Base-by-base conservation (phyloP, 106 monocot genomes). In the Phalaenopsis aphrodite region DNA sequence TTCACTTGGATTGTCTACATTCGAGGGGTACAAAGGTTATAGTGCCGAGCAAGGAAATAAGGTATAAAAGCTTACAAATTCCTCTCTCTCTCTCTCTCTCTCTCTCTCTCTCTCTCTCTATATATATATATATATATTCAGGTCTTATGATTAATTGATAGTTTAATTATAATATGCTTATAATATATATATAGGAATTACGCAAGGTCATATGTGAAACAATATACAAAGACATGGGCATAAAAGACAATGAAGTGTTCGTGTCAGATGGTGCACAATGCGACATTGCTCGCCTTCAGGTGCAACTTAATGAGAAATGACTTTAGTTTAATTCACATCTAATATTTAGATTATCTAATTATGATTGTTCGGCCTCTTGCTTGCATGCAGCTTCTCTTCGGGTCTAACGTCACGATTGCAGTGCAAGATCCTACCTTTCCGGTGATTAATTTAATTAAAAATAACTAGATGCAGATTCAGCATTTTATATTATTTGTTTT, bases 371-470 rank as follows among this genome's bases (percentile, higher is more conserved):
- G 30, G 30, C 5, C 36, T 57, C 11, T 21, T 77, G 19, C 21
- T 10, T 52, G 52, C 2, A 52, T 65, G 64, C 5, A 97, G 97
- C 47, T 92, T 82, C 47, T 97, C 77, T 82, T 97, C 41, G 97
- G 97, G 66, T 89, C 94, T 3, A 84, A 86, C 12, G 79, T 92
- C 61, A 87, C 94, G 55, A 85, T 97, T 7, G 92, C 97, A 0
- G 92, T 94, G 61, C 97, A 94, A 79, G 97, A 97, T 36, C 97
- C 97, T 5, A 89, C 97, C 0, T 97, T 94, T 80, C 97, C 97
- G 83, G 96, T 96, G 57, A 84, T 52, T 3, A 38, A 73, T 16
- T 14, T 24, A 69, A 69, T 30, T 24, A 0, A 69, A 8, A 69
- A 8, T 65, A 19, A 65, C 23, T 23, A 69, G 2, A 69, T 38